These are phyloP conservation scores for Dactylellina cionopaga DNA, from an alignment of 2,329 filamentous ascomycete genomes.

Conservation along the genomic window DNA sequence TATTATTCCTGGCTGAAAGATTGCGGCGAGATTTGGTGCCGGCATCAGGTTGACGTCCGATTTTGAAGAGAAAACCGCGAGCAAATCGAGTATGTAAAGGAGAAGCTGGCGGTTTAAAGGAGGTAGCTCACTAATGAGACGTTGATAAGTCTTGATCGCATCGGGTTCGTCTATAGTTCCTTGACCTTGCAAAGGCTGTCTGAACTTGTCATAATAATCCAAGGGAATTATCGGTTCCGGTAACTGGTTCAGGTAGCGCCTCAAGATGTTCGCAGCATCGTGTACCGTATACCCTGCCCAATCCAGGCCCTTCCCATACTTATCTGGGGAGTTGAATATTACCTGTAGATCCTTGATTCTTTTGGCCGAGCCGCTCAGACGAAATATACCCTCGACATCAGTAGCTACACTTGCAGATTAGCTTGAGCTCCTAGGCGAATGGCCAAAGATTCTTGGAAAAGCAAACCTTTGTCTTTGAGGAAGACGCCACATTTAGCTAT, in stretches of 20 bases:
- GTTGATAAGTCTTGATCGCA: constrained; percentile 85
- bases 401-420: constrained; percentile 71
- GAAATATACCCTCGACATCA: constrained; percentile 94
- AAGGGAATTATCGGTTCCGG: constrained; percentile 96
- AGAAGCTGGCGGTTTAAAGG: constrained; percentile 92
- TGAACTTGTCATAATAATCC: constrained; percentile 90
- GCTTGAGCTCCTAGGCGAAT: no score
- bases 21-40: constrained; percentile 90
- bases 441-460: not conserved
- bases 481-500: constrained; percentile 98
- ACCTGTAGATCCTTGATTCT: constrained; percentile 95
- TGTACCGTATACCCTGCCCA: constrained; percentile 99
- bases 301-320: constrained; percentile 94
- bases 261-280: constrained; percentile 94
- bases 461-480: constrained; percentile 88
- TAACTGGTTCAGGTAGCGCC: constrained; percentile 93
- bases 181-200: constrained; percentile 77
- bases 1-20: constrained; percentile 95
- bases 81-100: constrained; percentile 92
- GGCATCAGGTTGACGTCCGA: constrained; percentile 97
- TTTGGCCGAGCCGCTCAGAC: constrained; percentile 93
- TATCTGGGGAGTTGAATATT: constrained; percentile 90
- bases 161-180: constrained; percentile 75
- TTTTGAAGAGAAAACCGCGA: constrained; percentile 97
- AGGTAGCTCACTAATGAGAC: constrained; percentile 89